Base-by-base conservation (phyloP, 148 eudicot species). In the Rhododendron griersonianum region DNA sequence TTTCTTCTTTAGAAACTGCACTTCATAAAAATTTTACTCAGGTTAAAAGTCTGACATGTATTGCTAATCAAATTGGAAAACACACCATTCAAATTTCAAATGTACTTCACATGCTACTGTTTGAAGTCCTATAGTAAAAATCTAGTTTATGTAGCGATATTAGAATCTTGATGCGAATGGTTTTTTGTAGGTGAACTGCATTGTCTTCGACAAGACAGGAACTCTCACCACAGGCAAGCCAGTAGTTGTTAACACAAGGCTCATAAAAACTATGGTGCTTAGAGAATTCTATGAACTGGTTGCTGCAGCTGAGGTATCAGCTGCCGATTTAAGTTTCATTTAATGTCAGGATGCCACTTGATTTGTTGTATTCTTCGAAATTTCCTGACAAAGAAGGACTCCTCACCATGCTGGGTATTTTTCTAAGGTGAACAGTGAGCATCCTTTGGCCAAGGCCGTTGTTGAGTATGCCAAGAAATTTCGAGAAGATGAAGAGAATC, bases 201-300 rank as follows among this genome's bases (percentile, higher is more conserved):
- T 97, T 81, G 98, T 97, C 76, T 97, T 97, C 69, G 99, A 97
- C 91, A 97, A 97, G 93, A 97, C 99, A 7, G 99, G 82, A 71
- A 97, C 99, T 85, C 95, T 97, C 57, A 97, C 99, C 45, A 88
- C 89, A 57, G 99, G 99, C 35, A 93, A 94, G 92, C 99, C 99
- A 16, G 91, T 92, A 86, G 96, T 97, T 11, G 95, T 93, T 77
- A 91, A 85, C 87, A 92, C 98, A n/a, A 88, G 86, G 75, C 91
- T 97, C 47, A 79, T 97, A 57, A 92, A 89, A 84, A 91, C 86
- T 84, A 93, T 93, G 93, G 91, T 91, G 21, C 94, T 93, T 77
- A 82, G 69, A 79, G 95, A 97, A 63, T 93, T 96, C 81, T 95
- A 91, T 86, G 94, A 94, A 84, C 84, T 95, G 75, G 91, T 92